Evolutionary conservation across 2,329 filamentous ascomycete genomes (phyloP).

Genomic region (Mycosphaerella arachidis): DNA sequence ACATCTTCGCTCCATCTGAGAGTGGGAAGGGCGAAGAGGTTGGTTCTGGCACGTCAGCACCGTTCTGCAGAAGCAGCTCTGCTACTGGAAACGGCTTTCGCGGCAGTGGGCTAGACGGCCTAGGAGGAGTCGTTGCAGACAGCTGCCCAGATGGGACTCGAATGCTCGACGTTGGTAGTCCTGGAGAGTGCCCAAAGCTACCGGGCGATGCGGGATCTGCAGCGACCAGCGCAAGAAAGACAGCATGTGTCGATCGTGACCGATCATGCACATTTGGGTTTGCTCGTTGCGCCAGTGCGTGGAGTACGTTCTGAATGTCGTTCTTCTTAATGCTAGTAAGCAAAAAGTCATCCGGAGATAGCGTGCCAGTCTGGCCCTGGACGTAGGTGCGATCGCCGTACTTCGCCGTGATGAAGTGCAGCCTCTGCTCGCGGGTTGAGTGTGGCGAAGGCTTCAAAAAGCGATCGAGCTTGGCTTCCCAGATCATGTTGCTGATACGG

Average conservation of each 20-base stretch:
- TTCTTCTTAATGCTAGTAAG: constrained; percentile 93
- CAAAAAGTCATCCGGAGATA: constrained; percentile 81
- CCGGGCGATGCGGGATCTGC: constrained; percentile 80
- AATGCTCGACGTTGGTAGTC: constrained; percentile 37
- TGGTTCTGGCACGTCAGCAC: constrained; percentile 76
- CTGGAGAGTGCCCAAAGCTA: constrained; percentile 35
- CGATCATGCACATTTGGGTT: constrained; percentile 84
- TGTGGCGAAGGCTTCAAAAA: constrained; percentile 67
- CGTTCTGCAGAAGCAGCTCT: constrained; percentile 88
- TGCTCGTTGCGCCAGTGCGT: constrained; percentile 78
- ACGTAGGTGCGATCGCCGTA: constrained; percentile 83
- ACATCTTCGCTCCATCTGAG: constrained; percentile 72
- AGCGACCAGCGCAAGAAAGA: constrained; percentile 87
- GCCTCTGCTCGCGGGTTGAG: constrained; percentile 79
- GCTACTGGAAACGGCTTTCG: constrained; percentile 73
- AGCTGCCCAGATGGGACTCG: constrained; percentile 23
- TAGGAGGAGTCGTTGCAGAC: constrained; percentile 29
- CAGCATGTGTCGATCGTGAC: constrained; percentile 78
- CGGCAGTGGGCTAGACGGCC: constrained; percentile 28
- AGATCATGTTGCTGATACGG: constrained; percentile 91
- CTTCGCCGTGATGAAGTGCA: constrained; percentile 94
- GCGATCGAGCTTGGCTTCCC: constrained; percentile 80
- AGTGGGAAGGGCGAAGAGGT: constrained; percentile 72
- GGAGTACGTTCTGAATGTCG: constrained; percentile 88
- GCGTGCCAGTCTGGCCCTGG: constrained; percentile 58